phyloP scores from a whole-genome alignment of 2,329 filamentous ascomycete species.

The Ceratocystis cacaofunesta region DNA sequence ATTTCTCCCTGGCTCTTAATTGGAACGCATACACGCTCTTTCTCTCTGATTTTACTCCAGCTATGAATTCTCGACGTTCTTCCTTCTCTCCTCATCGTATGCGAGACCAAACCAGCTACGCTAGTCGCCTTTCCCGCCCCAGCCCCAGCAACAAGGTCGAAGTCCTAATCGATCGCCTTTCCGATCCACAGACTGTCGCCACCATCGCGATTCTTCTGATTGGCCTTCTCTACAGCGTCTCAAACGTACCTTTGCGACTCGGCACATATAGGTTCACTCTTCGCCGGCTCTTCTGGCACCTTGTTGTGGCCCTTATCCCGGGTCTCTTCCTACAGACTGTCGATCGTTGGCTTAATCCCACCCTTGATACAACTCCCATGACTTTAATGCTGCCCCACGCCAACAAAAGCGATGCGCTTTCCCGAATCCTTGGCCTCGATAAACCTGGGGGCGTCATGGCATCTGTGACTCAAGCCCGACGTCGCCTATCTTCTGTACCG shows the following conservation, averaged over 20 bases:
- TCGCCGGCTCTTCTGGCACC: conserved; percentile 11
- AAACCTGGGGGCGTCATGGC: conserved; percentile 12
- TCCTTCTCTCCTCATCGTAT: conserved; percentile 13
- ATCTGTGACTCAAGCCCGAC: conserved; percentile 8
- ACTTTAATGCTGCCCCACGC: conserved; percentile 11
- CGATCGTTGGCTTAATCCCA: conserved; percentile 15
- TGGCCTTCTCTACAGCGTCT: conserved; percentile 1
- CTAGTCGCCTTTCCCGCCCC: conserved; percentile 4
- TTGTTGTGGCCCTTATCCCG: conserved; percentile 9
- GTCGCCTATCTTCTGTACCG: conserved; percentile 13
- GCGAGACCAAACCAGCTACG: conserved; percentile 16
- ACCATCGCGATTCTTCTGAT: conserved; percentile 2
- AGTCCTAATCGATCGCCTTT: conserved; percentile 1
- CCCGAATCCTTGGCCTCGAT: conserved; percentile 13
- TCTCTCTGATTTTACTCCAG: not conserved
- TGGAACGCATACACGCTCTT: not conserved
- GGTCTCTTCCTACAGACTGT: conserved; percentile 8
- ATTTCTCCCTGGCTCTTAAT: not conserved
- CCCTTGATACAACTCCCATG: conserved; percentile 10
- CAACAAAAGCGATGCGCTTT: conserved; percentile 13
- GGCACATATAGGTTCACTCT: conserved; percentile 10
- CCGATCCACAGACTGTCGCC: conserved; percentile 3
- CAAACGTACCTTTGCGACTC: conserved; percentile 9
- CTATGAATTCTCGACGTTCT: conserved; percentile 15
- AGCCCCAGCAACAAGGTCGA: not conserved